A percentile compares a stretch with the other conserved stretches of the same genome.
Evolutionary conservation across 345 rosid genomes (phyloP).

Genomic region (Eucalyptus regnans): DNA sequence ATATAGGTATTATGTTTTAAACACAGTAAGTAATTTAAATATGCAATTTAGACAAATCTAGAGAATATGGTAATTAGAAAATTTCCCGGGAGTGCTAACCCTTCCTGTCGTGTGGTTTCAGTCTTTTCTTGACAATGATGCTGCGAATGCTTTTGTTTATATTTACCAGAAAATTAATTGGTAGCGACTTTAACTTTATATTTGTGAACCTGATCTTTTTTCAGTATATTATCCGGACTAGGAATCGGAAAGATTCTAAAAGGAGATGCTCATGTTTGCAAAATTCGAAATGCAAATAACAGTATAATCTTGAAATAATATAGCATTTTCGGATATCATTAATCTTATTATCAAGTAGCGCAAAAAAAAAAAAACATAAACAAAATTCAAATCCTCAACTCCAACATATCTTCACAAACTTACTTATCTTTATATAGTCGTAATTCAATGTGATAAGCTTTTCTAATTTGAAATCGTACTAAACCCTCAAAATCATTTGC

Average conservation of each 20-base stretch:
- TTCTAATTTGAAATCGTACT: accelerated
- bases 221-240: background rate
- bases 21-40: background rate
- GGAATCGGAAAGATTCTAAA: background rate
- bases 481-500: background rate
- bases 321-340: background rate
- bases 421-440: background rate
- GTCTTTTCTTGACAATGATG: background rate
- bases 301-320: background rate
- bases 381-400: accelerated
- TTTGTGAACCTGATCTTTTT: background rate
- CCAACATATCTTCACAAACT: background rate
- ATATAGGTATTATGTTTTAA: background rate
- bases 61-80: background rate
- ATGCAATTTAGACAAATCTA: background rate
- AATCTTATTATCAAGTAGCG: background rate
- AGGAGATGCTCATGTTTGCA: background rate
- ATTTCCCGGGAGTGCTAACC: background rate
- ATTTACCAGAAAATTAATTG: background rate
- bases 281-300: background rate
- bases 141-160: background rate
- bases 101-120: background rate
- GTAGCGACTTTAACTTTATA: background rate
- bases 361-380: background rate
- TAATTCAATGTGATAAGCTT: background rate